Conservation (phyloP, 441 rosid genomes). For the Jatropha podagrica region DNA sequence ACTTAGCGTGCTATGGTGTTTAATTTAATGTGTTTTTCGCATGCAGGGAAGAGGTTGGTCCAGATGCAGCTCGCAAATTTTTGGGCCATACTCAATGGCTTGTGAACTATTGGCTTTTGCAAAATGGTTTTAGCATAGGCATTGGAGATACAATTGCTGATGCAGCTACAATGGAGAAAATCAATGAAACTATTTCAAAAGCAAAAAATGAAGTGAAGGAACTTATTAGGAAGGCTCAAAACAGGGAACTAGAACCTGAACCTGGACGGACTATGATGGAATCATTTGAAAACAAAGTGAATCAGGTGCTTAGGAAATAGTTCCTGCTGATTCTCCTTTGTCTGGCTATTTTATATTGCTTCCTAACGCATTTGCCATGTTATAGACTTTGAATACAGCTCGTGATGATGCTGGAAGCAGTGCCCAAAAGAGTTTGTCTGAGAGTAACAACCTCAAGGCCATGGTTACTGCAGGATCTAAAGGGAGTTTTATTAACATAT, state of each 20-base stretch:
- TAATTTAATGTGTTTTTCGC: not conserved
- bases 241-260: constrained; percentile 83
- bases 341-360: not conserved
- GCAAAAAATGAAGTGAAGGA: constrained; percentile 88
- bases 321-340: constrained; percentile 8
- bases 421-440: constrained; percentile 96
- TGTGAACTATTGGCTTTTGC: constrained; percentile 99
- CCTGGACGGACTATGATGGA: constrained; percentile 99
- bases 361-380: constrained; percentile 15
- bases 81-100: constrained; percentile 99
- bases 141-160: constrained; percentile 99
- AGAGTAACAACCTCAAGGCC: constrained; percentile 97
- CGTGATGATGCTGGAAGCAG: constrained; percentile 99
- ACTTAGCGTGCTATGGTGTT: not conserved
- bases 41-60: constrained; percentile 99
- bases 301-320: constrained; percentile 56
- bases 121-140: constrained; percentile 96
- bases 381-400: constrained; percentile 90
- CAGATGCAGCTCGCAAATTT: constrained; percentile 99
- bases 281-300: constrained; percentile 97
- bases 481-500: constrained; percentile 98
- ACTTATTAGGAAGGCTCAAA: constrained; percentile 69
- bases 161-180: constrained; percentile 94
- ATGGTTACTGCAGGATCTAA: constrained; percentile 99
- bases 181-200: constrained; percentile 78